phyloP scores from a whole-genome alignment of 768 basidiomycete species.

The Sarcodon sp. region DNA sequence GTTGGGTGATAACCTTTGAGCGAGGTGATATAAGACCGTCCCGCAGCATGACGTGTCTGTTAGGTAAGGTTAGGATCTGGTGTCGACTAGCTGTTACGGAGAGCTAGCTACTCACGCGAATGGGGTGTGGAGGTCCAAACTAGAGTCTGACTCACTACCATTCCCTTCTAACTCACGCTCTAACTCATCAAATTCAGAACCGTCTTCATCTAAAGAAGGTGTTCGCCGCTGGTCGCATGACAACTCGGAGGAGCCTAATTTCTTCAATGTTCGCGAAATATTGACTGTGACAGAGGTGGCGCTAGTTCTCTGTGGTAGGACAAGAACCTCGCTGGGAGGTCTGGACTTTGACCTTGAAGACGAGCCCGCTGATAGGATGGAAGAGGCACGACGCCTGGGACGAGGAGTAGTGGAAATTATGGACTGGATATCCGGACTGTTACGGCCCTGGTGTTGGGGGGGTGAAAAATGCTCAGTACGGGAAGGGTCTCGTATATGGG shows the following conservation, averaged over 20 bases:
- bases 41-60: constrained; percentile 24
- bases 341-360: constrained; percentile 12
- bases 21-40: constrained; percentile 25
- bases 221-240: constrained; percentile 6
- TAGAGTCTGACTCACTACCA: constrained; percentile 21
- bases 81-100: neutral
- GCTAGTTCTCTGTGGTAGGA: constrained; percentile 9
- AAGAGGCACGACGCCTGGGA: constrained; percentile 15
- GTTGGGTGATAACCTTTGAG: constrained; percentile 23
- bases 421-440: constrained; percentile 18
- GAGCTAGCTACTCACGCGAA: constrained; percentile 20
- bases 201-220: constrained; percentile 14
- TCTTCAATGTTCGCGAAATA: constrained; percentile 3
- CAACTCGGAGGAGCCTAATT: neutral
- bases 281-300: constrained; percentile 5
- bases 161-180: constrained; percentile 14
- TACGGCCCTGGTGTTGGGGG: constrained; percentile 4
- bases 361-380: constrained; percentile 9
- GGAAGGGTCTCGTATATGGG: neutral
- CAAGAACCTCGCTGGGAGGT: constrained; percentile 3
- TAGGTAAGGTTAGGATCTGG: neutral
- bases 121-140: constrained; percentile 25
- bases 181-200: constrained; percentile 11
- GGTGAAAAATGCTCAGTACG: neutral
- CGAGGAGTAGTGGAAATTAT: constrained; percentile 20